phyloP scores from a whole-genome alignment of 768 basidiomycete species.

The Lactifluus echinatus region DNA sequence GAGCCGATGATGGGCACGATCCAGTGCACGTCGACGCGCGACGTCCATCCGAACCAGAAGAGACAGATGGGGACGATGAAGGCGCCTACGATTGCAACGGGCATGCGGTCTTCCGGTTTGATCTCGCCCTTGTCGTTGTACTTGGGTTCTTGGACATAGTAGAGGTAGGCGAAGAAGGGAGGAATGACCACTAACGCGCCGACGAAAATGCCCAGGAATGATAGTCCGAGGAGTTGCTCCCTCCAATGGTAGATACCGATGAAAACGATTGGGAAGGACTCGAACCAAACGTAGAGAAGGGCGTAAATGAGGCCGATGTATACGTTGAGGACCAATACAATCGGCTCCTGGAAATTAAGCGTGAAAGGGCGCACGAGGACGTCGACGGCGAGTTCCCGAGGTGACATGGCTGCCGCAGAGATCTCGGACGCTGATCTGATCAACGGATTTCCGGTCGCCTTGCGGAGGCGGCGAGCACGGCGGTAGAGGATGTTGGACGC shows the following conservation, averaged over 20 bases:
- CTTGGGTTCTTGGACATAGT: conserved; percentile 18
- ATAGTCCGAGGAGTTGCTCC: conserved; percentile 26
- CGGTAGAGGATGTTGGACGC: conserved; percentile 26
- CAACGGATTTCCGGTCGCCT: conserved; percentile 25
- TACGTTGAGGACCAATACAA: conserved; percentile 26
- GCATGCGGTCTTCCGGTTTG: conserved; percentile 28
- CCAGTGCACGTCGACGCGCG: conserved; percentile 27
- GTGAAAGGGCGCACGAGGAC: conserved; percentile 28
- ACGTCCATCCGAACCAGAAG: conserved; percentile 31
- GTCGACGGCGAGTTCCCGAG: conserved; percentile 20
- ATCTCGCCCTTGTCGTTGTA: conserved; percentile 16
- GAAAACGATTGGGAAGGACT: conserved; percentile 30
- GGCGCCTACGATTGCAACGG: conserved; percentile 28
- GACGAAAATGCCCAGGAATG: conserved; percentile 25
- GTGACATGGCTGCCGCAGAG: conserved; percentile 19
- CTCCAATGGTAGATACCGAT: conserved; percentile 29
- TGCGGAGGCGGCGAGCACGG: conserved; percentile 27
- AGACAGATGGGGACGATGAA: conserved; percentile 28
- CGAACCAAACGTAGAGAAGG: conserved; percentile 30
- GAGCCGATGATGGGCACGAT: conserved; percentile 31
- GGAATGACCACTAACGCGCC: conserved; percentile 13
- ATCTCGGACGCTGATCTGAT: conserved; percentile 26
- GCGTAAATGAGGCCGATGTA: conserved; percentile 30
- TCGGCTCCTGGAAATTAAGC: conserved; percentile 27
- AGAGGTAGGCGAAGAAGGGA: conserved; percentile 15